Percentiles rank a stretch among this genome's conserved stretches.
These are phyloP conservation scores for Ogataea thermomethanolica DNA, from an alignment of 805 yeast genomes.

Conservation along the genomic window DNA sequence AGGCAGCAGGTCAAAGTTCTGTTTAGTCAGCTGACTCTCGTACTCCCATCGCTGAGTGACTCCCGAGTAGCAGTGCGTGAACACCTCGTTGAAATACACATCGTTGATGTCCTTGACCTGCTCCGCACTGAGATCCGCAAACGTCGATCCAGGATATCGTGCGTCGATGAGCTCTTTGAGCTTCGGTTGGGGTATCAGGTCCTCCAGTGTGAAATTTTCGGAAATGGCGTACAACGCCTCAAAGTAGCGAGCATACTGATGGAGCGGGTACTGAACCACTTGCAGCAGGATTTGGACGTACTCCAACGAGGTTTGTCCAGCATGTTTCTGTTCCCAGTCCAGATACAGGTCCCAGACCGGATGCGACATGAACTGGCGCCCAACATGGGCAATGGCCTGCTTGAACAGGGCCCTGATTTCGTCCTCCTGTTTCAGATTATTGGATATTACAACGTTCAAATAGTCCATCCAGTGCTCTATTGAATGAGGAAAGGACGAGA, in stretches of 20 bases:
- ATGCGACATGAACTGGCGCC: conserved; percentile 73
- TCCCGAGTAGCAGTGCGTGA: conserved; percentile 43
- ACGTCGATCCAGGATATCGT: conserved; percentile 7
- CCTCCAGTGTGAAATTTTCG: conserved; percentile 34
- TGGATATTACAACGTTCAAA: conserved; percentile 47
- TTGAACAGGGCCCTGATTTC: conserved; percentile 43
- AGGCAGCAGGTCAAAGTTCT: conserved; percentile 50
- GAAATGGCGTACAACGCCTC: conserved; percentile 42
- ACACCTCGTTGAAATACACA: conserved; percentile 40
- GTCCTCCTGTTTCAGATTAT: conserved; percentile 31
- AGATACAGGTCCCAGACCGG: conserved; percentile 78
- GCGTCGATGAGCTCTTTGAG: conserved; percentile 29
- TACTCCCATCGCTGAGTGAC: conserved; percentile 66
- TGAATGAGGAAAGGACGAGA: conserved; percentile 51
- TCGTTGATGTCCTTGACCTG: conserved; percentile 34
- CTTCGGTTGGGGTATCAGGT: conserved; percentile 29
- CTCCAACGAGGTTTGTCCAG: conserved; percentile 35
- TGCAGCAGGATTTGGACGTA: conserved; percentile 41
- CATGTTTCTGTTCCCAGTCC: conserved; percentile 48
- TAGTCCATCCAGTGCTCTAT: conserved; percentile 71
- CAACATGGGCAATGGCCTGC: conserved; percentile 50
- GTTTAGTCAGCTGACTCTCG: conserved; percentile 62
- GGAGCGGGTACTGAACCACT: conserved; percentile 62
- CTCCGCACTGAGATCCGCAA: conserved; percentile 16
- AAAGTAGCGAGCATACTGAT: conserved; percentile 80